Base-by-base conservation (phyloP, 164 flowering plant species). In the Santalum album region DNA sequence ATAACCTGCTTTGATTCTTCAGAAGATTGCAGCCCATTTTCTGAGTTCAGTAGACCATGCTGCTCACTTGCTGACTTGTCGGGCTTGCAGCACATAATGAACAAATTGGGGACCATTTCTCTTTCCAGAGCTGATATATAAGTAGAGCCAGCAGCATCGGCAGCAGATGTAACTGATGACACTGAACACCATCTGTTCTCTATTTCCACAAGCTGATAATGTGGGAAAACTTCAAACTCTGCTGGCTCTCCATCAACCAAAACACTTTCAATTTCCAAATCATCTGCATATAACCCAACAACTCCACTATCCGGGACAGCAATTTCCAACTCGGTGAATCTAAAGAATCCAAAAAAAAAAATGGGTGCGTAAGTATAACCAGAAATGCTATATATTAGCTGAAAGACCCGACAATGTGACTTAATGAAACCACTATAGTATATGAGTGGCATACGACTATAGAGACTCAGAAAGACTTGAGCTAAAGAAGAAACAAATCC, bases 251-350 rank as follows among this genome's bases (percentile, higher is more conserved):
- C 97, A 58, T 94, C 97, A 1, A 94, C 95, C 3, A 60, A 66
- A 18, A 94, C 78, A 36, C 75, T 72, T 48, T 77, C 84, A 24
- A 94, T 87, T 19, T 67, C 86, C 78, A 94, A 70, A 74, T 84
- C 80, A 63, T 86, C 97, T 0, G 97, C 97, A 56, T 90, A 86
- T 46, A 92, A 65, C 40, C 92, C 95, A 19, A 90, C 83, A 32
- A 83, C 62, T 15, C 97, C 99, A 57, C 73, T 87, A 25, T 92
- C 99, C 3, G 96, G 95, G 2, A 83, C 83, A 36, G 66, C 76
- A 49, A 90, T 63, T 51, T 79, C 77, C 61, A 92, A 60, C 71
- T 90, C 96, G 0, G 96, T 87, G 65, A 72, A 87, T 60, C 97
- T 90, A 60, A 39, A 63, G 2, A 36, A 51, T 45, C 4, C 25